Conservation (phyloP, 495 filamentous ascomycete genomes). For the Polyplosphaeria fusca region DNA sequence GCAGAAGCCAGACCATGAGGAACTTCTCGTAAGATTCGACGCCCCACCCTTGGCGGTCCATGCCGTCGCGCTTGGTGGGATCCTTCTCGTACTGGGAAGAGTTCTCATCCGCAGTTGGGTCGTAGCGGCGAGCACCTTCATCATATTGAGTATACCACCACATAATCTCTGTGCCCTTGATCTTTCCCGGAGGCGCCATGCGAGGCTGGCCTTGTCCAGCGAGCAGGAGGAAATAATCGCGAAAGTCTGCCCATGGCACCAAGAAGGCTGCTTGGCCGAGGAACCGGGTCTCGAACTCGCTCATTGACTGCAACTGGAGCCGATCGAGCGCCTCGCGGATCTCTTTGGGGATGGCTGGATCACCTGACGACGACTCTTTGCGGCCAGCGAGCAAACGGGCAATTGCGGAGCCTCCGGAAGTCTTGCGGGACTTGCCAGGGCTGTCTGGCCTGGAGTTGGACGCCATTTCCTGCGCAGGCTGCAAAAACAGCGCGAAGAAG, state of each 20-base stretch:
- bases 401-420: too few species aligned
- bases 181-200: neutral
- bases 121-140: constrained; percentile 17
- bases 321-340: neutral
- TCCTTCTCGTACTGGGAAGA: neutral
- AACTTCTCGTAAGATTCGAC: constrained; percentile 19
- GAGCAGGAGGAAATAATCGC: constrained; percentile 18
- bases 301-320: neutral
- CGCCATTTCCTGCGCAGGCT: too few species aligned
- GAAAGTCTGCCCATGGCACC: constrained; percentile 19
- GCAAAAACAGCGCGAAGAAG: too few species aligned
- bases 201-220: neutral
- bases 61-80: neutral
- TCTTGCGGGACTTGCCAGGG: too few species aligned
- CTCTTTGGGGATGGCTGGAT: neutral
- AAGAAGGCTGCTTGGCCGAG: constrained; percentile 13
- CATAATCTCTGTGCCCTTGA: constrained; percentile 4
- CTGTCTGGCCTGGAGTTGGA: too few species aligned
- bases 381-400: too few species aligned
- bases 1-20: constrained; percentile 20
- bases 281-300: constrained; percentile 4
- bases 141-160: constrained; percentile 17
- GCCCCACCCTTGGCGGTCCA: constrained; percentile 7
- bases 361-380: too few species aligned
- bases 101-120: constrained; percentile 9